Percentiles rank a stretch among this genome's conserved stretches.
phyloP scores from a whole-genome alignment of 2,329 filamentous ascomycete species.

The Exophiala sp. region DNA sequence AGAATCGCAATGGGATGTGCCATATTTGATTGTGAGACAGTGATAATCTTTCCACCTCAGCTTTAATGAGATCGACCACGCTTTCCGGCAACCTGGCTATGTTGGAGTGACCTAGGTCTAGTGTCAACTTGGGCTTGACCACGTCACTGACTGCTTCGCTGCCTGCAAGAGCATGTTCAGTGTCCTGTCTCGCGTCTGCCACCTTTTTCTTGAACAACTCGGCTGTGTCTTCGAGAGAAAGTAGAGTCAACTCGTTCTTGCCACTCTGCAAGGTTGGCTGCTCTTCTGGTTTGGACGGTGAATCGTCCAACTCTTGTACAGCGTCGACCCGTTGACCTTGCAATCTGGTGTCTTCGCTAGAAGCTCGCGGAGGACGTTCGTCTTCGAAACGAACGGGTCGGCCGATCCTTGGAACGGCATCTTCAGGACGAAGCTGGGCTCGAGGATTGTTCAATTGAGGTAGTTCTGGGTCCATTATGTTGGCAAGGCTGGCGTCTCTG shows the following conservation, averaged over 20 bases:
- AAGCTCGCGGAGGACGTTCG: constrained; percentile 17
- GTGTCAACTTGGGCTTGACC: constrained; percentile 48
- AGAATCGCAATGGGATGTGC: constrained; percentile 47
- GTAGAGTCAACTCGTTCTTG: constrained; percentile 21
- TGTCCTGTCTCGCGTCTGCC: constrained; percentile 47
- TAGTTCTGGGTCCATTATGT: constrained; percentile 22
- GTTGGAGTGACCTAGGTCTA: constrained; percentile 50
- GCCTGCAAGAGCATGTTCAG: constrained; percentile 45
- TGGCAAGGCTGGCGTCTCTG: constrained; percentile 16
- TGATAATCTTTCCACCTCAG: constrained; percentile 52
- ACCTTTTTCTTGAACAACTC: constrained; percentile 44
- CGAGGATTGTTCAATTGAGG: constrained; percentile 10
- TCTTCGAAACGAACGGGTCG: constrained; percentile 22
- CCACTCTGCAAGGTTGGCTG: background rate
- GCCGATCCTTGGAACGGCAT: constrained; percentile 17
- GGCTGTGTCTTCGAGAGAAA: constrained; percentile 44
- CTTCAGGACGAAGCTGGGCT: constrained; percentile 18
- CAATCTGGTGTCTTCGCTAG: constrained; percentile 18
- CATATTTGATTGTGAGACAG: constrained; percentile 52
- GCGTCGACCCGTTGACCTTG: constrained; percentile 15
- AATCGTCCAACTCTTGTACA: constrained; percentile 6
- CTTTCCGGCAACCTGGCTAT: constrained; percentile 48
- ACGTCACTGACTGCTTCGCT: constrained; percentile 45
- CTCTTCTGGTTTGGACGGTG: constrained; percentile 12
- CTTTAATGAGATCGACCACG: constrained; percentile 51